Evolutionary conservation across 1,284 basidiomycete species (phyloP).

Genomic region (Inonotus obliquus): DNA sequence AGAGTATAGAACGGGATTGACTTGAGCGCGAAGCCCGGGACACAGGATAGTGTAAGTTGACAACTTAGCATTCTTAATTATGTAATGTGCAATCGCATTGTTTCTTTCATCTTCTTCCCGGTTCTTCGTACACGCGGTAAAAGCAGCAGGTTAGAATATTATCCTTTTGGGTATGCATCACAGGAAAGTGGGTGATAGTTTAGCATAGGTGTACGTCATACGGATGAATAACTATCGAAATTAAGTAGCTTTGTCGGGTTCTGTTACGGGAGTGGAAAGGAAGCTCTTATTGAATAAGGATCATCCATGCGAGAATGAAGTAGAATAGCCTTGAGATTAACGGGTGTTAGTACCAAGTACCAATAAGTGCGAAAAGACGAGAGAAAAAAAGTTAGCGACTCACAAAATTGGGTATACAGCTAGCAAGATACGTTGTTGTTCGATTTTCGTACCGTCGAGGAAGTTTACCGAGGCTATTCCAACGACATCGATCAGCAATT

Average conservation of each 20-base stretch:
- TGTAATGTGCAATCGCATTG: conserved; percentile 5
- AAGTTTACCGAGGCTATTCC: conserved; percentile 87
- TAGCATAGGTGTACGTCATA: too few relatives aligned
- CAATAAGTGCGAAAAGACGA: background rate
- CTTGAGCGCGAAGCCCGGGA: background rate
- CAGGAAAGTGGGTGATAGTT: background rate
- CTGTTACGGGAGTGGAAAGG: too few relatives aligned
- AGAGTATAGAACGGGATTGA: background rate
- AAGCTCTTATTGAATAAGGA: conserved; percentile 67
- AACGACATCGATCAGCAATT: background rate
- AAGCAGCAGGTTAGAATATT: background rate
- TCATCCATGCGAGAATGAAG: conserved; percentile 91
- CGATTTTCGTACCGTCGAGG: conserved; percentile 88
- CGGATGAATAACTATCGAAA: too few relatives aligned
- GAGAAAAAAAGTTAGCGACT: conserved; percentile 28
- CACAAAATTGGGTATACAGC: conserved; percentile 91
- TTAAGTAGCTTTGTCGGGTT: too few relatives aligned
- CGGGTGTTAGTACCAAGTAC: background rate
- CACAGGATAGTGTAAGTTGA: background rate
- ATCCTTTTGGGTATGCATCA: background rate
- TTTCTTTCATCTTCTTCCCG: background rate
- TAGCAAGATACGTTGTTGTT: conserved; percentile 80
- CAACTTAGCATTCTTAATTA: conserved; percentile 3
- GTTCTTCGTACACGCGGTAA: background rate
- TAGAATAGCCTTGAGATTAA: conserved; percentile 61